Evolutionary conservation across 441 rosid species (phyloP).

Genomic region (Croton setiger): DNA sequence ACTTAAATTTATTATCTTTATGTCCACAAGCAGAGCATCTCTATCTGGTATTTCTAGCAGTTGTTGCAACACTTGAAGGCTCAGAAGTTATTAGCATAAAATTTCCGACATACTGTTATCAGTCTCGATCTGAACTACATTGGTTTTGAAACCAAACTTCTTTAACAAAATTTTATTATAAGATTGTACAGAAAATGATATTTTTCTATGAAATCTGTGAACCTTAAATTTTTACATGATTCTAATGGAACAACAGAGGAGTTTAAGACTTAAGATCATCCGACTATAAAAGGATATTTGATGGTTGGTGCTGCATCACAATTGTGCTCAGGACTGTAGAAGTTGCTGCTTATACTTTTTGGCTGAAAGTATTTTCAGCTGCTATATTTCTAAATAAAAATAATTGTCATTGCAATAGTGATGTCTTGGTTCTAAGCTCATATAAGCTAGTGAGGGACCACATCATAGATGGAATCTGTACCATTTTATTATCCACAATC

Average conservation of each 20-base stretch:
- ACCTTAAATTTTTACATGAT: background rate
- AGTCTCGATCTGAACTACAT: background rate
- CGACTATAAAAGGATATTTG: background rate
- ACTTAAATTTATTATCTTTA: background rate
- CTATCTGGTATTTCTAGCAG: background rate
- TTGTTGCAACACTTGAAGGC: background rate
- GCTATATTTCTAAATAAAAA: background rate
- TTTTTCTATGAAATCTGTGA: background rate
- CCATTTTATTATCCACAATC: constrained; percentile 28
- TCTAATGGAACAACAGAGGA: background rate
- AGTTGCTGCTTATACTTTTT: background rate
- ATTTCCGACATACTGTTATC: background rate
- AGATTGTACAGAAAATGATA: no score
- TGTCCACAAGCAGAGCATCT: background rate
- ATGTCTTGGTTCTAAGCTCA: constrained; percentile 29
- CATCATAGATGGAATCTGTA: constrained; percentile 40
- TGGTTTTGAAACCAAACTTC: background rate
- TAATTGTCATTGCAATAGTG: constrained; percentile 16
- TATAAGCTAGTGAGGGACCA: constrained; percentile 36
- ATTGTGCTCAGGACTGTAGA: constrained; percentile 1
- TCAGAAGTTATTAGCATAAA: background rate
- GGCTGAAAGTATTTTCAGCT: constrained; percentile 2
- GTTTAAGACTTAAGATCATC: background rate
- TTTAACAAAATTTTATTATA: background rate
- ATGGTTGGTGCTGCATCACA: background rate